Percentiles rank a stretch among this genome's conserved stretches.
Evolutionary conservation across 257 asterid species (phyloP).

Genomic region (Jasminum sambac): DNA sequence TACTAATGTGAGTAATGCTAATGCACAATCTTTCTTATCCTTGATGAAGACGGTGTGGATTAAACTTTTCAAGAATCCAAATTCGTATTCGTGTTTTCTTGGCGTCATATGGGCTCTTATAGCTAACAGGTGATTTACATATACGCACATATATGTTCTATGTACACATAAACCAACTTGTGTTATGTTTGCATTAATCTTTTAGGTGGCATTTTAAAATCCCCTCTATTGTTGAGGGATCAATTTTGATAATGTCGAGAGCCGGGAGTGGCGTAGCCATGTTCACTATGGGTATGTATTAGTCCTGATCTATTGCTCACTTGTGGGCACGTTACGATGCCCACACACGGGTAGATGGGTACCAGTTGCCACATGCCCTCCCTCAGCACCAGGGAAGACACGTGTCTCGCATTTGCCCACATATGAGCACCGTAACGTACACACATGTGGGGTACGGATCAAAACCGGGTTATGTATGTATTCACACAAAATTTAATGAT

Average conservation of each 20-base stretch:
- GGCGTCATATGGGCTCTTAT: constrained; percentile 70
- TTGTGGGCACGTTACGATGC: no score
- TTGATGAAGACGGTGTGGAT: constrained; percentile 44
- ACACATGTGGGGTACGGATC: no score
- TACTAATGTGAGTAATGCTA: not conserved
- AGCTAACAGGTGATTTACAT: constrained; percentile 46
- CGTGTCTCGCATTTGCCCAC: no score
- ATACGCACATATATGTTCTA: no score
- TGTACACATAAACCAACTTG: not conserved
- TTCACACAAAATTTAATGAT: no score
- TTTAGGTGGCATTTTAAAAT: constrained; percentile 64
- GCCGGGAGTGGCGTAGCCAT: constrained; percentile 77
- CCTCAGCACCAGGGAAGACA: no score
- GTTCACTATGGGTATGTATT: constrained; percentile 71
- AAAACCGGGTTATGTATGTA: no score
- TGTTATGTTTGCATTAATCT: not conserved
- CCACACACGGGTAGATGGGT: no score
- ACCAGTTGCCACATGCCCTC: no score
- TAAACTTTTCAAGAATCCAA: constrained; percentile 61
- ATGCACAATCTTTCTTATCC: constrained; percentile 18
- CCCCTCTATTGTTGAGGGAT: constrained; percentile 66
- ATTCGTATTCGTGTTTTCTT: constrained; percentile 57
- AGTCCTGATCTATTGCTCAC: no score
- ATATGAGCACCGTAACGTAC: no score
- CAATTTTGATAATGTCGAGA: constrained; percentile 64